Evolutionary conservation across 352 stramenopile species (phyloP).

Genomic region (Phytophthora aleatoria): DNA sequence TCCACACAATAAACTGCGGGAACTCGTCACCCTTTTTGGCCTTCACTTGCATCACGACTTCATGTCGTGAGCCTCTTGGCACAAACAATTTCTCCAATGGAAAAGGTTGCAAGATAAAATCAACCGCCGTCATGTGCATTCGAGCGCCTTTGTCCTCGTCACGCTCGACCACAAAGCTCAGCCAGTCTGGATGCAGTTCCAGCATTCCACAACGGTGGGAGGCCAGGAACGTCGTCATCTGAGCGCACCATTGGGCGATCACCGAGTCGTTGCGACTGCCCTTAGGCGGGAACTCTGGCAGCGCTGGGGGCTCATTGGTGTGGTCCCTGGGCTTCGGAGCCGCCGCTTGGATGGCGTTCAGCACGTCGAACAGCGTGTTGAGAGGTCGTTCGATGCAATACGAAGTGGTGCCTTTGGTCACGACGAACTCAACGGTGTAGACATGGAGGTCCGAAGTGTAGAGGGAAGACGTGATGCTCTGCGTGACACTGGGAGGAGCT

Average conservation of each 20-base stretch:
- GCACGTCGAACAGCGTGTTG: constrained; percentile 41
- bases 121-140: constrained; percentile 80
- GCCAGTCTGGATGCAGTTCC: constrained; percentile 48
- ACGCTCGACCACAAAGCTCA: constrained; percentile 59
- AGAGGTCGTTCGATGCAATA: constrained; percentile 63
- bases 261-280: constrained; percentile 48
- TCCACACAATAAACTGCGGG: constrained; percentile 78
- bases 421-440: constrained; percentile 67
- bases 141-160: constrained; percentile 49
- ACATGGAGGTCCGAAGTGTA: constrained; percentile 38
- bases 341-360: constrained; percentile 34
- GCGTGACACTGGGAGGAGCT: constrained; percentile 36
- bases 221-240: constrained; percentile 64
- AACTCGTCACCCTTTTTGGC: constrained; percentile 27
- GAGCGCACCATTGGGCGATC: constrained; percentile 69
- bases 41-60: constrained; percentile 51
- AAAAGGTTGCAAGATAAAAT: constrained; percentile 87
- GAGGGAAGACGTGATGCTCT: constrained; percentile 45
- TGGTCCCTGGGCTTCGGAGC: constrained; percentile 1
- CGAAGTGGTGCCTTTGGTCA: constrained; percentile 52
- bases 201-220: constrained; percentile 33
- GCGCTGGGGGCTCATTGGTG: neutral
- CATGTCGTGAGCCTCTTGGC: constrained; percentile 54
- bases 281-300: constrained; percentile 61
- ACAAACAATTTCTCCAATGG: constrained; percentile 64